Percentiles rank a stretch among this genome's conserved stretches.
Conservation (phyloP, 2,329 filamentous ascomycete genomes). For the Fusarium oxysporum region DNA sequence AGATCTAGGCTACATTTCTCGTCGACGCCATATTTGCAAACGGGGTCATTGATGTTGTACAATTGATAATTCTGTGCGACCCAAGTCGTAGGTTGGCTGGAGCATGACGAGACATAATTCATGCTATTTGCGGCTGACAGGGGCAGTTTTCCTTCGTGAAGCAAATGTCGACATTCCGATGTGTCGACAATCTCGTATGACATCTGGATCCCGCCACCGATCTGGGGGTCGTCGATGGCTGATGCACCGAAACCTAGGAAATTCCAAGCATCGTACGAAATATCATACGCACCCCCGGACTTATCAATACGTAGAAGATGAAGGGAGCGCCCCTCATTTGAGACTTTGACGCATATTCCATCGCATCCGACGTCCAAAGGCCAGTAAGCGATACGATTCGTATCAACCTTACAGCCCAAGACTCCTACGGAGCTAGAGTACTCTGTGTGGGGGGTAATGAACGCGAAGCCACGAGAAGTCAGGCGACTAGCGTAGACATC, state of each 20-base stretch:
- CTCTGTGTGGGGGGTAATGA: slow-evolving; percentile 64
- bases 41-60: slow-evolving; percentile 62
- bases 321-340: slow-evolving; percentile 58
- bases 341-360: slow-evolving; percentile 47
- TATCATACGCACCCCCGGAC: slow-evolving; percentile 65
- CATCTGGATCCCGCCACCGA: slow-evolving; percentile 10
- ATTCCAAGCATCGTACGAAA: slow-evolving; percentile 70
- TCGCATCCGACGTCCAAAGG: slow-evolving; percentile 60
- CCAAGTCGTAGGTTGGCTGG: slow-evolving; percentile 56
- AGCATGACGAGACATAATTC: slow-evolving; percentile 60
- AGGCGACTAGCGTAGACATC: too few relatives aligned
- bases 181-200: slow-evolving; percentile 59
- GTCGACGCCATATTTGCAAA: slow-evolving; percentile 61
- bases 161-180: slow-evolving; percentile 59
- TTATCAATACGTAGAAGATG: slow-evolving; percentile 67
- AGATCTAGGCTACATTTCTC: slow-evolving; percentile 61
- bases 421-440: slow-evolving; percentile 67
- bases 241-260: slow-evolving; percentile 55
- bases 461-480: background rate
- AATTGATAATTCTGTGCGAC: slow-evolving; percentile 61
- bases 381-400: slow-evolving; percentile 70
- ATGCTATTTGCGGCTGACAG: slow-evolving; percentile 67
- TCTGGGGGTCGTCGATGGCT: background rate
- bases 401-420: slow-evolving; percentile 68
- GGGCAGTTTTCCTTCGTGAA: slow-evolving; percentile 61